A percentile compares a stretch with the other conserved stretches of the same genome.
phyloP scores from a whole-genome alignment of 1,284 basidiomycete genomes.

The Tylopilus sp. region DNA sequence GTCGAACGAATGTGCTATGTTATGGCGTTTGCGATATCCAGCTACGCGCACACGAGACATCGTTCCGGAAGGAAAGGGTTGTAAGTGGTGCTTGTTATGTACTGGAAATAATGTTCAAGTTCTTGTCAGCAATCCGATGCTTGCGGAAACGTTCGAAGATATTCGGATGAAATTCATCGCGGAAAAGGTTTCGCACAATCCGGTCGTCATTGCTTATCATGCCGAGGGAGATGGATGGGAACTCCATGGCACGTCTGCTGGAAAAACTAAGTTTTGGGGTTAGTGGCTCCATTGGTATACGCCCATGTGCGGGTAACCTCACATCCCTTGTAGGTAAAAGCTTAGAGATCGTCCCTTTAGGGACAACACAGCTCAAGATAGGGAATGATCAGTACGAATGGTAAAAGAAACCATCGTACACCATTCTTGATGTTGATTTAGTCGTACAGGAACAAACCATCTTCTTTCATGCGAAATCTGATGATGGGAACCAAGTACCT shows the following conservation, averaged over 20 bases:
- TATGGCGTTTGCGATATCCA: conserved; percentile 79
- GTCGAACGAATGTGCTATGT: conserved; percentile 72
- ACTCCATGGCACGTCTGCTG: conserved; percentile 64
- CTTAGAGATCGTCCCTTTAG: conserved; percentile 76
- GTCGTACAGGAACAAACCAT: conserved; percentile 67
- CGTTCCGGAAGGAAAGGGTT: conserved; percentile 83
- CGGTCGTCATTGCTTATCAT: conserved; percentile 78
- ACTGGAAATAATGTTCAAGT: conserved; percentile 2
- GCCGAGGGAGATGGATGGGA: conserved; percentile 77
- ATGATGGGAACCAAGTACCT: conserved; percentile 89
- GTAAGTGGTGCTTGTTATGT: conserved; percentile 43
- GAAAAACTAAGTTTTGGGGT: conserved; percentile 90
- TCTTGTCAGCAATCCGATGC: conserved; percentile 70
- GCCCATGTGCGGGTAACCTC: conserved; percentile 12
- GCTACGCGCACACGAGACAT: conserved; percentile 76
- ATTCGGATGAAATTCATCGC: conserved; percentile 74
- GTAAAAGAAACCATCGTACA: conserved; percentile 35
- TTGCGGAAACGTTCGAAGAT: conserved; percentile 87
- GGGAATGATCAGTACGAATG: conserved; percentile 64
- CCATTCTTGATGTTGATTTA: conserved; percentile 3
- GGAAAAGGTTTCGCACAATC: conserved; percentile 87
- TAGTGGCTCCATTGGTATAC: conserved; percentile 24
- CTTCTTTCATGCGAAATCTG: conserved; percentile 83
- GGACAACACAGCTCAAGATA: conserved; percentile 60
- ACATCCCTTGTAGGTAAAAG: conserved; percentile 59